Evolutionary conservation across 2,329 filamentous ascomycete genomes (phyloP).

Genomic region (Botrytis cinerea): DNA sequence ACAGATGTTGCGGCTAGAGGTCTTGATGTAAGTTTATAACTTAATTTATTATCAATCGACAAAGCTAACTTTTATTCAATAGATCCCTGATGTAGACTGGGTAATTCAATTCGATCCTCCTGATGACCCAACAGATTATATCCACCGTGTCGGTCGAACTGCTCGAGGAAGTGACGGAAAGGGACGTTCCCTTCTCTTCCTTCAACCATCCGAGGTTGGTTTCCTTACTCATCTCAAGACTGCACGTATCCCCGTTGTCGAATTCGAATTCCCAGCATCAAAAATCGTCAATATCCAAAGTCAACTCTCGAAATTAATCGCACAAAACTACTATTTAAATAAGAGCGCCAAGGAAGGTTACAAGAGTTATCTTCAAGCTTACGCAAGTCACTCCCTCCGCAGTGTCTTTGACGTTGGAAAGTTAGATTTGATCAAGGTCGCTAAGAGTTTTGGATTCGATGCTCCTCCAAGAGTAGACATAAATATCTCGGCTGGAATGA

Average conservation of each 20-base stretch:
- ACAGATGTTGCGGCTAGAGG: slow-evolving; percentile 96
- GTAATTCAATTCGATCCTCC: slow-evolving; percentile 95
- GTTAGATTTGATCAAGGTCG: slow-evolving; percentile 79
- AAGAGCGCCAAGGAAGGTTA: slow-evolving; percentile 80
- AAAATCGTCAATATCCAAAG: slow-evolving; percentile 90
- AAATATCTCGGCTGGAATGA: slow-evolving; percentile 73
- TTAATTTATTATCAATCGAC: slow-evolving; percentile 1
- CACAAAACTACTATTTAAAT: slow-evolving; percentile 95
- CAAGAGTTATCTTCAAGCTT: slow-evolving; percentile 90
- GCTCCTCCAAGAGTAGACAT: slow-evolving; percentile 79
- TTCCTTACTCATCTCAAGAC: slow-evolving; percentile 91
- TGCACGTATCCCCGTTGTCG: slow-evolving; percentile 87
- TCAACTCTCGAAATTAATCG: slow-evolving; percentile 91
- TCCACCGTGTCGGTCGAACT: slow-evolving; percentile 94
- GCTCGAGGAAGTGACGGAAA: slow-evolving; percentile 81
- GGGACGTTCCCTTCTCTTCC: slow-evolving; percentile 87
- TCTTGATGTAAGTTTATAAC: slow-evolving; percentile 65
- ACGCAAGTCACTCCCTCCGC: slow-evolving; percentile 80
- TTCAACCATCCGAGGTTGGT: slow-evolving; percentile 88
- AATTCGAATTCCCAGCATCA: slow-evolving; percentile 91
- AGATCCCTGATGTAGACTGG: slow-evolving; percentile 94
- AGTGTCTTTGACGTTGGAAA: slow-evolving; percentile 85
- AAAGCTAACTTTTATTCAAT: not conserved
- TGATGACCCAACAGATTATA: slow-evolving; percentile 87
- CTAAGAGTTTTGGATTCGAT: slow-evolving; percentile 79